These are phyloP conservation scores for Aquilaria malaccensis DNA, from an alignment of 345 rosid genomes.

Conservation along the genomic window DNA sequence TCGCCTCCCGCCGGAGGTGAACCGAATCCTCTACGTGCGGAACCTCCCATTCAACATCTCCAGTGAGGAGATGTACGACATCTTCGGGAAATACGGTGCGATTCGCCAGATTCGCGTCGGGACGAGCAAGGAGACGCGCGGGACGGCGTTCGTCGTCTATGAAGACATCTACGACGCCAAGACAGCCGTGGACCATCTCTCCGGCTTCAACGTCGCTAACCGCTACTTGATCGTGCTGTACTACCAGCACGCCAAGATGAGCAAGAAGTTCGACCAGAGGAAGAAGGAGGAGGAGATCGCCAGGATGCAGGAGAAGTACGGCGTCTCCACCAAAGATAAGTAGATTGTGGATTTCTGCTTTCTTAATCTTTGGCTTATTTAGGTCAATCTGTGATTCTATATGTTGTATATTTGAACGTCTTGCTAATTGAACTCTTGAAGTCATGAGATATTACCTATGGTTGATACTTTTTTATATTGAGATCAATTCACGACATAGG, in stretches of 20 bases:
- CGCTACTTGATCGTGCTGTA: slow-evolving; percentile 75
- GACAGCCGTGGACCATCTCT: slow-evolving; percentile 88
- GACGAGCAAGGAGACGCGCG: slow-evolving; percentile 72
- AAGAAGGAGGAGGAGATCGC: slow-evolving; percentile 83
- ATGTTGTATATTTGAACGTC: neutral
- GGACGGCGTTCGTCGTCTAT: slow-evolving; percentile 83
- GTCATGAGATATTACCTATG: no score
- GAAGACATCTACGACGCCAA: slow-evolving; percentile 93
- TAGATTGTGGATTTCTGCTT: slow-evolving; percentile 12
- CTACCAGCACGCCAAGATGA: slow-evolving; percentile 89
- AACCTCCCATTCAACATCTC: slow-evolving; percentile 91
- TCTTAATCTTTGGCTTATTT: slow-evolving; percentile 3
- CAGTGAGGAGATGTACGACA: slow-evolving; percentile 97
- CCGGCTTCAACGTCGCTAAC: slow-evolving; percentile 92
- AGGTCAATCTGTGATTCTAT: neutral
- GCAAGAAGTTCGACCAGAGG: slow-evolving; percentile 90
- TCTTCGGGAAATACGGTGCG: slow-evolving; percentile 88
- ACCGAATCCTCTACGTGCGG: slow-evolving; percentile 81
- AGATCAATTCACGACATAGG: no score
- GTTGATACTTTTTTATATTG: no score
- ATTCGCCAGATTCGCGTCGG: slow-evolving; percentile 95
- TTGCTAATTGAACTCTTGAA: neutral
- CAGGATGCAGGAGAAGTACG: slow-evolving; percentile 89
- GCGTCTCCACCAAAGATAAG: slow-evolving; percentile 84
- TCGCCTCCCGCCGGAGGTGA: slow-evolving; percentile 85